Base-by-base conservation (phyloP, 495 filamentous ascomycete genomes). In the Pyrenula aspistea region DNA sequence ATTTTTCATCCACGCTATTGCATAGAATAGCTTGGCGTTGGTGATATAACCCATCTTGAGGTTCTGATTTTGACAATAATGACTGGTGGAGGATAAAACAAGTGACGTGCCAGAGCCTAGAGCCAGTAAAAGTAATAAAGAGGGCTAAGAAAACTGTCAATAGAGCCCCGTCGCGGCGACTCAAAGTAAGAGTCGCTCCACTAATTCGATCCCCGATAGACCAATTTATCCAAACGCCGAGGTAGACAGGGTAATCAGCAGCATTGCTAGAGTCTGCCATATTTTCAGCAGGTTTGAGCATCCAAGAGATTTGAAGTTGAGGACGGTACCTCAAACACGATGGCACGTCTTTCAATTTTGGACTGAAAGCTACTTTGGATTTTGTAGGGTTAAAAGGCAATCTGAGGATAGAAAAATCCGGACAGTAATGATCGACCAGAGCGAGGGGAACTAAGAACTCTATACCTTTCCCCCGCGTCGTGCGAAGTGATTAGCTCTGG, bases 151-250 rank as follows among this genome's bases (percentile, higher is more conserved):
- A 62, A 1, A 65, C 67, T 25, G 61, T 59, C 12, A 71, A 55
- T 36, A 71, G 36, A 3, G 53, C 63, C 1, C 60, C 67, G 56
- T 64, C 51, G 4, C 42, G 47, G 52, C 36, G 48, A 3, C 54
- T 64, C 3, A 69, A 49, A 4, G 68, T 71, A 56, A 68, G n/a
- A 8, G 68, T 71, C 15, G 65, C 54, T 51, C 68, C 68, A n/a
- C 59, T 21, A 23, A 69, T 51, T 25, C 23, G 51, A 0, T 56
- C 61, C 31, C 31, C 31, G 8, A 8, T 42, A 8, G 31, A 42
- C 31, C 31, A 42, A 42, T 42, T 42, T 4, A 15, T 42, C 31
- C 31, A 42, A 15, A 42, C 31, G 15, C 31, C 31, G 15, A 42
- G 31, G 31, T 42, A 42, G 15, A 42, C 31, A 42, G 31, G 31